Evolutionary conservation across 768 basidiomycete genomes (phyloP).

Genomic region (Melanogaster broomeanus): DNA sequence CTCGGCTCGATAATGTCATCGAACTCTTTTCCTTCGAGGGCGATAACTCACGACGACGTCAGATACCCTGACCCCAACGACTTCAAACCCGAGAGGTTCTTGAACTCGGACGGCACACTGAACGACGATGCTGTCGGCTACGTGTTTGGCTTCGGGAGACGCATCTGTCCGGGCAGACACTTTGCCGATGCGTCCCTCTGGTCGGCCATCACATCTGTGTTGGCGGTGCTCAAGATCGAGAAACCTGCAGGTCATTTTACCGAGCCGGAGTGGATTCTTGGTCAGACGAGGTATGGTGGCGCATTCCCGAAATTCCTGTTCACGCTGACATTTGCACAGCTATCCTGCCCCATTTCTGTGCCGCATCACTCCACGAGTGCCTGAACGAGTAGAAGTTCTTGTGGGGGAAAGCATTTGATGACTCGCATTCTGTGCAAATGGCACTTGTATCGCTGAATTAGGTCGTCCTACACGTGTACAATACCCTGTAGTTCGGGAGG

Average conservation of each 20-base stretch:
- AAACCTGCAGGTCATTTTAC: background rate
- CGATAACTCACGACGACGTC: constrained; percentile 32
- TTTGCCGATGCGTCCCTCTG: constrained; percentile 6
- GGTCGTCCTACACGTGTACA: background rate
- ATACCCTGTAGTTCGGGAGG: background rate
- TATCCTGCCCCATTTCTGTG: constrained; percentile 1
- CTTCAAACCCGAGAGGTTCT: constrained; percentile 40
- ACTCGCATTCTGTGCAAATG: background rate
- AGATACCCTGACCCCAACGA: constrained; percentile 36
- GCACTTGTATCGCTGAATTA: too few species aligned
- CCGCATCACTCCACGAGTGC: background rate
- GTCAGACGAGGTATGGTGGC: background rate
- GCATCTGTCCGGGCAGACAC: constrained; percentile 3
- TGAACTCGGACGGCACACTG: constrained; percentile 9
- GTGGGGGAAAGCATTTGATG: background rate
- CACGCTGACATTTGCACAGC: background rate
- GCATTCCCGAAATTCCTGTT: background rate
- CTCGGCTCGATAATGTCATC: background rate
- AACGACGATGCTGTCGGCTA: constrained; percentile 1
- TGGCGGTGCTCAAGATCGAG: background rate
- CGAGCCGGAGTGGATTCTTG: background rate
- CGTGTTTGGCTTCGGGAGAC: constrained; percentile 6
- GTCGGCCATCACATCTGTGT: background rate
- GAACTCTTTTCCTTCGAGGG: constrained; percentile 29
- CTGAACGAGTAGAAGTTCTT: background rate